These are phyloP conservation scores for Epichloe typhina DNA, from an alignment of 2,329 filamentous ascomycete genomes.

Conservation along the genomic window DNA sequence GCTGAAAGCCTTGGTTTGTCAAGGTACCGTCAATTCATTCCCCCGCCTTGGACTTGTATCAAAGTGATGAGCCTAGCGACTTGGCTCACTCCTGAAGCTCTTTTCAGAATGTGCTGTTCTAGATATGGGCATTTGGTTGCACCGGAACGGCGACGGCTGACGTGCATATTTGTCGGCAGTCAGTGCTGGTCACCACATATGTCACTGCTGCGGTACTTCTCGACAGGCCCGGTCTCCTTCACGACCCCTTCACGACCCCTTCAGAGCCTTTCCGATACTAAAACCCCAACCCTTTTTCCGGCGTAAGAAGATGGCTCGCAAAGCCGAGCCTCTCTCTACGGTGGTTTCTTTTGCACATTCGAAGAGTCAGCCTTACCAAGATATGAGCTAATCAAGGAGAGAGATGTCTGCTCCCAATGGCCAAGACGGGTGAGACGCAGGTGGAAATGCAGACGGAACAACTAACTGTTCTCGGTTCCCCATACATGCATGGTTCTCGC, in stretches of 20 bases:
- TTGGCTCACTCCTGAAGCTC: not conserved
- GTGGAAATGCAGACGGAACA: no score
- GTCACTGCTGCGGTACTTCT: conserved; percentile 5
- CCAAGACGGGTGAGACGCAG: not conserved
- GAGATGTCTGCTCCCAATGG: not conserved
- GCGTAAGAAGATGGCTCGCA: no score
- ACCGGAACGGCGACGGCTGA: not conserved
- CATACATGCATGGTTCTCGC: conserved; percentile 3
- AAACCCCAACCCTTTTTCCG: no score
- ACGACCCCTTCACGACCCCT: not conserved
- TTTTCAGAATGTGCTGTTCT: not conserved
- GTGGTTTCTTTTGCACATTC: no score
- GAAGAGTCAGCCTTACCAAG: no score
- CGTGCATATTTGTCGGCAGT: conserved; percentile 9
- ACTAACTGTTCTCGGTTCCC: not conserved
- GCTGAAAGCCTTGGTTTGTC: not conserved
- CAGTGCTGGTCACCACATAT: conserved; percentile 9
- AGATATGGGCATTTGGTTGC: not conserved
- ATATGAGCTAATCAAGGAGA: no score
- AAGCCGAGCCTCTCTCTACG: no score
- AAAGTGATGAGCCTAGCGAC: not conserved
- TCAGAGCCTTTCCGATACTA: no score
- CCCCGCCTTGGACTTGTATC: not conserved
- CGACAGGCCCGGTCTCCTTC: not conserved
- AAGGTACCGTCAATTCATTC: not conserved